phyloP scores from a whole-genome alignment of 768 basidiomycete species.

The Suillus tomentosus region DNA sequence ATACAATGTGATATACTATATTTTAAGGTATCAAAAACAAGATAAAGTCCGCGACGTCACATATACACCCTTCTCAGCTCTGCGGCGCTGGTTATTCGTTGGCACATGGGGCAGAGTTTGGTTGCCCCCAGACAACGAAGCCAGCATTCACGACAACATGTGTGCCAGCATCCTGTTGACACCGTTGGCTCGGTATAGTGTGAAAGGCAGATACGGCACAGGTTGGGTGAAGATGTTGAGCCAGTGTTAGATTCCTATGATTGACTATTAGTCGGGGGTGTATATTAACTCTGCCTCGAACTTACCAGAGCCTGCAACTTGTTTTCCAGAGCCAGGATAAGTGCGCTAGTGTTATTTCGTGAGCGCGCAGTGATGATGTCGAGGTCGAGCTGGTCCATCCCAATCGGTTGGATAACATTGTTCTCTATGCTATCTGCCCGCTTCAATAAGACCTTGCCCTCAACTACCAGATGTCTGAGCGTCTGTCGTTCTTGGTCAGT shows the following conservation, averaged over 20 bases:
- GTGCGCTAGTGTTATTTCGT: constrained; percentile 46
- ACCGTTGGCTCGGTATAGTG: constrained; percentile 76
- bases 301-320: constrained; percentile 61
- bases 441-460: constrained; percentile 42
- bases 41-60: constrained; percentile 28
- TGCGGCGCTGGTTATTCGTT: constrained; percentile 77
- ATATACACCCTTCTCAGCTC: constrained; percentile 79
- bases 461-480: constrained; percentile 55
- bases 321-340: constrained; percentile 58
- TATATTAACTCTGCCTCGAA: constrained; percentile 12
- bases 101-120: constrained; percentile 85
- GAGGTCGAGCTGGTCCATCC: constrained; percentile 47
- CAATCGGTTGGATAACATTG: constrained; percentile 43
- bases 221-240: constrained; percentile 40
- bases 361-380: constrained; percentile 52
- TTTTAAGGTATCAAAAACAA: constrained; percentile 1
- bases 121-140: constrained; percentile 81
- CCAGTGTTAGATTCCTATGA: constrained; percentile 5
- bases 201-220: constrained; percentile 82
- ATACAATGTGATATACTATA: neutral
- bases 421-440: constrained; percentile 33
- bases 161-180: constrained; percentile 88
- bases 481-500: constrained; percentile 34
- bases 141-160: constrained; percentile 83
- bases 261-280: neutral